A percentile compares a stretch with the other conserved stretches of the same genome.
Conservation (phyloP, 176 grass and related monocot genomes). For the Chloris gayana region DNA sequence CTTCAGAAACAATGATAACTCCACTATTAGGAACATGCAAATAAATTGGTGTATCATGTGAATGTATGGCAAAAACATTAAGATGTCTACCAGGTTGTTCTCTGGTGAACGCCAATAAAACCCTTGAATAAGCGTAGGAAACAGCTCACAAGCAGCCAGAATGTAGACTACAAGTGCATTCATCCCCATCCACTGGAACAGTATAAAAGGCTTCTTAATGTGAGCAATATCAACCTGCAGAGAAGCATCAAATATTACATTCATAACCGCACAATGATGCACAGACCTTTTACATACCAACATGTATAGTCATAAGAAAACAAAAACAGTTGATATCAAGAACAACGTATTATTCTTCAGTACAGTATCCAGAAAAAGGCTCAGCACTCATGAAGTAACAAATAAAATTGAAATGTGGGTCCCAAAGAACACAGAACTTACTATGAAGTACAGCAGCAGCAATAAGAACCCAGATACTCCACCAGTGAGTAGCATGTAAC, state of each 20-base stretch:
- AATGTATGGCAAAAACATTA: no score
- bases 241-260: constrained; percentile 23
- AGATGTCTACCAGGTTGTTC: constrained; percentile 71
- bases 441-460: constrained; percentile 74
- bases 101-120: constrained; percentile 82
- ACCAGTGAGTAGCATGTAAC: constrained; percentile 83
- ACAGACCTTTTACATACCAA: constrained; percentile 10
- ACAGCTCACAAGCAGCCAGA: constrained; percentile 79
- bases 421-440: constrained; percentile 52
- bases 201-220: constrained; percentile 67
- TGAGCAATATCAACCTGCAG: constrained; percentile 70
- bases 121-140: constrained; percentile 77
- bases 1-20: neutral
- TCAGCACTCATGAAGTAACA: neutral
- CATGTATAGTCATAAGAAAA: neutral
- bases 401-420: neutral
- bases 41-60: neutral
- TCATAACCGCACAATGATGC: neutral
- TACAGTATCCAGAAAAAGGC: neutral
- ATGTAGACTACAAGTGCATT: constrained; percentile 88
- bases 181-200: constrained; percentile 98
- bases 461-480: constrained; percentile 80
- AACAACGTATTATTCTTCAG: neutral
- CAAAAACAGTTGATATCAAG: neutral
- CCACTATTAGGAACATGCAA: neutral